Conservation (phyloP, 2,329 filamentous ascomycete genomes). For the Aspergillus pseudotamarii region DNA sequence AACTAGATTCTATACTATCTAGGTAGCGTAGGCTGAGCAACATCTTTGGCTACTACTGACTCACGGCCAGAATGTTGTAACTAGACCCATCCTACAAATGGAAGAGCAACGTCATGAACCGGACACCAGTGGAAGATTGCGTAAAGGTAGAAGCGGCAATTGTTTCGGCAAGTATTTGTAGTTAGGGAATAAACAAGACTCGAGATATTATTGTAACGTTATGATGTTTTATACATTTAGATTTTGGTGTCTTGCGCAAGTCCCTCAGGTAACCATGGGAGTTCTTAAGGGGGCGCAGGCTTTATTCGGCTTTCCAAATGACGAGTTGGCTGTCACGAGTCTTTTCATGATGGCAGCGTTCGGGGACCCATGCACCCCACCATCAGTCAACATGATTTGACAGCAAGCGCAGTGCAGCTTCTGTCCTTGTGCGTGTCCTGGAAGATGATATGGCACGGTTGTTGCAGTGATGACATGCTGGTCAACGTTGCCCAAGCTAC, state of each 20-base stretch:
- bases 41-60: neutral
- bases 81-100: neutral
- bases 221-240: neutral
- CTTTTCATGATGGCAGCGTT: neutral
- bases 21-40: neutral
- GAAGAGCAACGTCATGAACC: neutral
- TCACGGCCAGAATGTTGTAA: neutral
- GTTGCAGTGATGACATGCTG: neutral
- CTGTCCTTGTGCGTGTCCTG: neutral
- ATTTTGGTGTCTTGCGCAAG: neutral
- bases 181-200: neutral
- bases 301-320: neutral
- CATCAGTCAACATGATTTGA: neutral
- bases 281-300: neutral
- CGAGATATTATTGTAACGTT: slow-evolving; percentile 3
- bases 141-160: neutral
- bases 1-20: too few relatives aligned
- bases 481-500: neutral
- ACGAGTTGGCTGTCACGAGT: neutral
- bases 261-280: neutral
- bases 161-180: neutral
- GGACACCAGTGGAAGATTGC: neutral
- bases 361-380: neutral
- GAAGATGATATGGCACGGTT: neutral
- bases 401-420: neutral